Evolutionary conservation across 2,329 filamentous ascomycete species (phyloP), one percentile per base, ranked within the genome.

Genomic region (Nemania bipapillata): DNA sequence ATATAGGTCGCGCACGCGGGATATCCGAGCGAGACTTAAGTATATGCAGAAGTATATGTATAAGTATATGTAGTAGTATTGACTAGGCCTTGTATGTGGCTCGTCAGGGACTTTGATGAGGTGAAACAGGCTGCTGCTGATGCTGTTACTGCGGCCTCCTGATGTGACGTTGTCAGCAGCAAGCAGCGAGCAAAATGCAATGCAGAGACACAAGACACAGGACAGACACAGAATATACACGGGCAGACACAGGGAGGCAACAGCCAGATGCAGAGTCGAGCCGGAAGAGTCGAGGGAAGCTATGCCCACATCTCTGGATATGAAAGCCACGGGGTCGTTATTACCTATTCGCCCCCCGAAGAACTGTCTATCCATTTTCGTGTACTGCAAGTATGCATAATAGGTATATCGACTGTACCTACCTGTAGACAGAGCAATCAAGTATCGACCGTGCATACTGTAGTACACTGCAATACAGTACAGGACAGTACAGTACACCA

Each of bases 91-190:
- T 40, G 52, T 11, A 58, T 45, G 62, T 58, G 54, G 47, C 45
- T 32, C 22, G 35, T 4, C 35, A 24, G 54, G 30, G 45, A 20
- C 42, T 59, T 65, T 61, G n/a, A 68, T 58, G 56, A 54, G 24
- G 62, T 50, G 66, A 61, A 68, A 65, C 62, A 62, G 55, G 50
- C 52, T 57, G 37, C 37, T 63, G 58, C 20, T 59, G 57, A 4
- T 24, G 47, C 8, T 50, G 47, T 50, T 24, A 24, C 20, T 50
- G 47, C 24, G 12, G 40, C 40, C 40, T 45, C 40, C 40, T 45
- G 40, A 15, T 15, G 40, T 45, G 60, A 68, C 66, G 47, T 50
- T 65, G 50, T 65, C 66, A 55, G 62, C 62, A 58, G 62, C 5
- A 52, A 35, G 56, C 20, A 37, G 42, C 30, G 20, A 58, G 62